Base-by-base conservation (phyloP, 306 rosid species). In the Gleditsia sinensis region DNA sequence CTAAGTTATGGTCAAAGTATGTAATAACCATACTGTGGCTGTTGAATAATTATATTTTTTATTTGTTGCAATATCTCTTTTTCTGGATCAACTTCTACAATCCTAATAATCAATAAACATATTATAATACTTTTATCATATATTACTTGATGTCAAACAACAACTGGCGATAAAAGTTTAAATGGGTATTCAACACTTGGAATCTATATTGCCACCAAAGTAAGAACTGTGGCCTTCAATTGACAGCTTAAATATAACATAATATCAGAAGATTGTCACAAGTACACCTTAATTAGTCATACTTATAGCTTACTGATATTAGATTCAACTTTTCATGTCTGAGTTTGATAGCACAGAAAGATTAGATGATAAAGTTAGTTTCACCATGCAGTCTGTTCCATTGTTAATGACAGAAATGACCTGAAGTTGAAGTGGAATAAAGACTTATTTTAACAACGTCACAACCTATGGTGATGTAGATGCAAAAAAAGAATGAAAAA, bases 401-500 rank as follows among this genome's bases (percentile, higher is more conserved):
- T 57, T 24, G 9, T 30, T 57, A 25, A 45, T 5, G 19, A 27
- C 33, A 30, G 5, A 7, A 46, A 49, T 32, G 30, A 30, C 43
- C 30, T 12, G 42, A 67, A 48, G 59, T 49, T 19, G 43, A 67
- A 33, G 58, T 6, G 16, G 43, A 19, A 68, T 5, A n/a, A 48
- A 32, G 59, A 68, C 39, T 49, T 4, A 19, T 48, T 5, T 30
- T 19, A 46, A 49, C 45, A 28, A 67, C 8, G 14, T 28, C n/a
- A 46, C 45, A 49, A 46, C 23, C 17, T 9, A 48, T 28, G 28
- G 17, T 12, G 12, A 21, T 10, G 20, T 28, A 20, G 74, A 68
- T 32, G 33, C 42, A 19, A 19, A 68, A 56, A 30, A 19, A 30
- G 48, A 68, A 68, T 16, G 21, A 68, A 23, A 68, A 49, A 68